phyloP scores from a whole-genome alignment of 257 asterid species.

The Orobanche coerulescens region DNA sequence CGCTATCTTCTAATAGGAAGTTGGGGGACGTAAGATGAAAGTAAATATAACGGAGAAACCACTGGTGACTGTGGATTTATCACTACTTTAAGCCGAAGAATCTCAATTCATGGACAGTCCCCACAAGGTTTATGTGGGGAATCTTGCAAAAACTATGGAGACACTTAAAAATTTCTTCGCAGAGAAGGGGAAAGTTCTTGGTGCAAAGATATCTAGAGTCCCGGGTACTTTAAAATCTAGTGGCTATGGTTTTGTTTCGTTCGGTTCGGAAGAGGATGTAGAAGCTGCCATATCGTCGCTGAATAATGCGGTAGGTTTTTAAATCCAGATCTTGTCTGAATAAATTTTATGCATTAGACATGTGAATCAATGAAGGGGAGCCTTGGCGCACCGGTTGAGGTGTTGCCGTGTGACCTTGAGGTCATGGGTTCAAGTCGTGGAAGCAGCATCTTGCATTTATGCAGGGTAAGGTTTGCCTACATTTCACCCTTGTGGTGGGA shows the following conservation, averaged over 20 bases:
- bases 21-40: slow-evolving; percentile 80
- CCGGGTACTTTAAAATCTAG: slow-evolving; percentile 88
- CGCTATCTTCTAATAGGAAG: slow-evolving; percentile 59
- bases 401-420: too few species aligned
- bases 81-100: slow-evolving; percentile 57
- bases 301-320: slow-evolving; percentile 46
- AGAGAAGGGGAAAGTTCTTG: slow-evolving; percentile 58
- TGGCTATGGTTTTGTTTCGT: slow-evolving; percentile 84
- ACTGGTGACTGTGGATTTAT: slow-evolving; percentile 30
- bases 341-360: too few species aligned
- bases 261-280: slow-evolving; percentile 79
- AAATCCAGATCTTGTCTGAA: not conserved
- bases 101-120: slow-evolving; percentile 81
- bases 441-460: too few species aligned
- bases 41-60: slow-evolving; percentile 89
- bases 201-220: slow-evolving; percentile 80
- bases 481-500: too few species aligned
- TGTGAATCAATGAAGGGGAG: too few species aligned
- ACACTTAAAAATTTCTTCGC: slow-evolving; percentile 53
- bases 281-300: slow-evolving; percentile 78
- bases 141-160: slow-evolving; percentile 72
- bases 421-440: too few species aligned
- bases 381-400: too few species aligned
- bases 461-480: too few species aligned
- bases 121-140: slow-evolving; percentile 78